Percentiles rank a stretch among this genome's conserved stretches.
phyloP scores from a whole-genome alignment of 1,139 yeast genomes.

The Komagataea norvegica region DNA sequence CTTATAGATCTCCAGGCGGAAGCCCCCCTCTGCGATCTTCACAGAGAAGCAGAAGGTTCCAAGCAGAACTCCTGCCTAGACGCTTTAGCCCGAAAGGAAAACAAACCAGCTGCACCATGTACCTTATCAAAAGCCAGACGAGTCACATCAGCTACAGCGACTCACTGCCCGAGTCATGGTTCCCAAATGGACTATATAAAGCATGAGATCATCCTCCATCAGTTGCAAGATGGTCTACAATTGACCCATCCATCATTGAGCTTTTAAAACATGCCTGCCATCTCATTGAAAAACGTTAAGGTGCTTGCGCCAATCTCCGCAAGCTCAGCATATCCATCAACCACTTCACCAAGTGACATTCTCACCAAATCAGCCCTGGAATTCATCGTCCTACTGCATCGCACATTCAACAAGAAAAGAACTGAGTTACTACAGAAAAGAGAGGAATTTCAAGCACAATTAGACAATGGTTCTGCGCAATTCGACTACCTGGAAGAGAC shows the following conservation, averaged over 20 bases:
- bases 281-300: slow-evolving; percentile 52
- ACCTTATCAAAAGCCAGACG: too few relatives aligned
- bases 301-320: slow-evolving; percentile 59
- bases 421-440: slow-evolving; percentile 56
- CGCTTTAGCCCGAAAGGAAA: background rate
- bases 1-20: background rate
- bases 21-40: background rate
- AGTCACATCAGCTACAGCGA: too few relatives aligned
- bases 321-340: slow-evolving; percentile 53
- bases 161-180: too few relatives aligned
- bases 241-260: too few relatives aligned
- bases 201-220: too few relatives aligned
- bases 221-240: too few relatives aligned
- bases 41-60: too few relatives aligned
- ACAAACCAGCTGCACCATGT: too few relatives aligned
- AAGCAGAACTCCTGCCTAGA: background rate
- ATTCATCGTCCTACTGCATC: slow-evolving; percentile 66
- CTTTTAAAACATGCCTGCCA: slow-evolving; percentile 10
- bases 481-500: slow-evolving; percentile 63
- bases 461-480: slow-evolving; percentile 54
- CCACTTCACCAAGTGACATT: slow-evolving; percentile 41
- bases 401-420: slow-evolving; percentile 62
- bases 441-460: slow-evolving; percentile 49
- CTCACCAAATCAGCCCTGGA: slow-evolving; percentile 58
- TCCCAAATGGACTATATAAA: too few relatives aligned